Evolutionary conservation across 345 rosid species (phyloP).

Genomic region (Acer saccharum): DNA sequence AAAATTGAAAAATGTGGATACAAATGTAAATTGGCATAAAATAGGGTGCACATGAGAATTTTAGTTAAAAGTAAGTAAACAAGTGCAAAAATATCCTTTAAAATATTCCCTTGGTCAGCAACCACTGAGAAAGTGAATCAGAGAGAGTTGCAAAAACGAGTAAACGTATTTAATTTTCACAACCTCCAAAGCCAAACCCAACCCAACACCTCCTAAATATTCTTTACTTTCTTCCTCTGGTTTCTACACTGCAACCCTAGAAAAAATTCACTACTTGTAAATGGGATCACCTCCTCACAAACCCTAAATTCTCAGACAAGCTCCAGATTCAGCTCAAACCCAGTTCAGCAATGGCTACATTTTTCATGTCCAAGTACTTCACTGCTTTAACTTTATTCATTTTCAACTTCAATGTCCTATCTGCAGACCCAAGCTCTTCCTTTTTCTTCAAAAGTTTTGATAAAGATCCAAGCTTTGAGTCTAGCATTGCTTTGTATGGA

Average conservation of each 20-base stretch:
- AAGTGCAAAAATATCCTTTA: slow-evolving; percentile 36
- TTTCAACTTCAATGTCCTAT: slow-evolving; percentile 34
- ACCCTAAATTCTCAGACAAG: slow-evolving; percentile 26
- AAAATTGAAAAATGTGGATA: neutral
- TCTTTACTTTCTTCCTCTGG: slow-evolving; percentile 34
- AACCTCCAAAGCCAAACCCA: slow-evolving; percentile 39
- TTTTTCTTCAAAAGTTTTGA: slow-evolving; percentile 52
- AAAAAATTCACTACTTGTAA: slow-evolving; percentile 21
- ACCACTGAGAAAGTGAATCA: slow-evolving; percentile 38
- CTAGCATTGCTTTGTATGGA: slow-evolving; percentile 60
- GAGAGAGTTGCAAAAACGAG: slow-evolving; percentile 41
- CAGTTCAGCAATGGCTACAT: slow-evolving; percentile 51
- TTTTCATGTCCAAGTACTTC: slow-evolving; percentile 36
- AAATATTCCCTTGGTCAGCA: slow-evolving; percentile 53
- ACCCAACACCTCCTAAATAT: slow-evolving; percentile 8
- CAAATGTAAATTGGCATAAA: neutral
- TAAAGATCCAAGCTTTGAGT: slow-evolving; percentile 53
- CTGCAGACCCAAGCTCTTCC: slow-evolving; percentile 43
- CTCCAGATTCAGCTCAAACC: slow-evolving; percentile 32
- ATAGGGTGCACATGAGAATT: neutral
- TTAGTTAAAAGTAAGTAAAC: slow-evolving; percentile 17
- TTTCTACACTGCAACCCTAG: slow-evolving; percentile 29
- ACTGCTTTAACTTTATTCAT: slow-evolving; percentile 31
- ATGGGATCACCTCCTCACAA: slow-evolving; percentile 37
- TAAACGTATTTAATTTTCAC: slow-evolving; percentile 53